Base-by-base conservation (phyloP, 192 early-diverging fungal genomes). In the Backusella tuberculispora region DNA sequence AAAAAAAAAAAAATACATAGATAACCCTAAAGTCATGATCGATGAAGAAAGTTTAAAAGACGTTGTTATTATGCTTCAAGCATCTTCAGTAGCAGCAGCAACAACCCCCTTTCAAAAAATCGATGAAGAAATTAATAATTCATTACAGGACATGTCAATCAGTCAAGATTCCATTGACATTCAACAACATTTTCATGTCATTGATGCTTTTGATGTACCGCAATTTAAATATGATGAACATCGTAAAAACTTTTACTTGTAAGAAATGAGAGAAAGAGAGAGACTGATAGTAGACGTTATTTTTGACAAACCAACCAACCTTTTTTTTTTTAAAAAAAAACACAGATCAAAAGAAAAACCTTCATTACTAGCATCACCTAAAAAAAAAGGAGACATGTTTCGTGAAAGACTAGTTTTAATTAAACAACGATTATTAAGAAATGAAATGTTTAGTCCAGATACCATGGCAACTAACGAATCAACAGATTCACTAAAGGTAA, bases 341-440 rank as follows among this genome's bases (percentile, higher is more conserved):
- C 13, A 65, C 66, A 86, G 82, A 46, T 44, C 64, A 75, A 48
- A 46, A 34, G n/a, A 74, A 71, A 45, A 38, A 34, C 37, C 81
- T 66, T 63, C 76, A 1, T 72, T 95, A 34, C 81, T 95, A 10
- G 89, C 90, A 0, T 69, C 84, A 12, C 88, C 93, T 3, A 82
- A 83, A 6, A 82, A 89, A 43, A 93, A 94, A 71, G 83, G 88
- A 3, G 84, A 88, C 0, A 80, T 94, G 76, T 93, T 90, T 71
- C 79, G 92, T 44, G 94, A 94, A 56, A 87, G 96, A 50, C 94
- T 89, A 79, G 89, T 97, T 44, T 66, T 96, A 19, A 66, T 98
- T 2, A 85, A 86, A 60, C 95, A 98, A 74, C 81, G 95, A 3
- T 81, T 96, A 1, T 73, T 97, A 81, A 84, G 95, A 19, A 94